Percentiles rank a stretch among this genome's conserved stretches.
These are phyloP conservation scores for Musa itinerans DNA, from an alignment of 176 grass and related monocot genomes.

Conservation along the genomic window DNA sequence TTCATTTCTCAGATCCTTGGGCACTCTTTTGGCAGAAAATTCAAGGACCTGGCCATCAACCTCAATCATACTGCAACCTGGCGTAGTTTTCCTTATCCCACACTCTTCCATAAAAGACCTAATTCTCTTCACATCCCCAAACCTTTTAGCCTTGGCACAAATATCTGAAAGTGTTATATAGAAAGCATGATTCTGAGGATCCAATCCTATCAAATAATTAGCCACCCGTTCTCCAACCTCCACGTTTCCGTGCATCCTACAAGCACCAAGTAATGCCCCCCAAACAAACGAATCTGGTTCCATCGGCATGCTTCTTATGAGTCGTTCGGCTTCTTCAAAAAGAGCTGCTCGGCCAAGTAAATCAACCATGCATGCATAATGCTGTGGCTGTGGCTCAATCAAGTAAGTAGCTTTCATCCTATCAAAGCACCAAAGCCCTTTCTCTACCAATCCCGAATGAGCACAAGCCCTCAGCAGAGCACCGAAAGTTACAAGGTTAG, in stretches of 20 bases:
- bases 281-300: slow-evolving; percentile 14
- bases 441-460: background rate
- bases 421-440: slow-evolving; percentile 8
- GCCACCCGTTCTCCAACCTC: slow-evolving; percentile 8
- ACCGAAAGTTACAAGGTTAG: slow-evolving; percentile 13
- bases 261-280: slow-evolving; percentile 21
- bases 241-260: slow-evolving; percentile 18
- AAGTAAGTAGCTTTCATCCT: slow-evolving; percentile 3
- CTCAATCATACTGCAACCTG: slow-evolving; percentile 11
- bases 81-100: slow-evolving; percentile 14
- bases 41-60: background rate
- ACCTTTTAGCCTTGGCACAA: slow-evolving; percentile 12
- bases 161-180: slow-evolving; percentile 20
- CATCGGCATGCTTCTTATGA: slow-evolving; percentile 15
- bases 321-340: slow-evolving; percentile 8
- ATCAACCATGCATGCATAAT: slow-evolving; percentile 21
- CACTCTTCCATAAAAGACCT: slow-evolving; percentile 10
- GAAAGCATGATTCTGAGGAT: slow-evolving; percentile 14
- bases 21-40: slow-evolving; percentile 1
- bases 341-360: slow-evolving; percentile 13
- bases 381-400: slow-evolving; percentile 10
- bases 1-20: background rate
- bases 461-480: slow-evolving; percentile 19
- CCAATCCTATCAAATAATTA: slow-evolving; percentile 4
- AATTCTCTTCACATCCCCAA: slow-evolving; percentile 8